Base-by-base conservation (phyloP, 495 filamentous ascomycete genomes). In the Lentithecium fluviatile region DNA sequence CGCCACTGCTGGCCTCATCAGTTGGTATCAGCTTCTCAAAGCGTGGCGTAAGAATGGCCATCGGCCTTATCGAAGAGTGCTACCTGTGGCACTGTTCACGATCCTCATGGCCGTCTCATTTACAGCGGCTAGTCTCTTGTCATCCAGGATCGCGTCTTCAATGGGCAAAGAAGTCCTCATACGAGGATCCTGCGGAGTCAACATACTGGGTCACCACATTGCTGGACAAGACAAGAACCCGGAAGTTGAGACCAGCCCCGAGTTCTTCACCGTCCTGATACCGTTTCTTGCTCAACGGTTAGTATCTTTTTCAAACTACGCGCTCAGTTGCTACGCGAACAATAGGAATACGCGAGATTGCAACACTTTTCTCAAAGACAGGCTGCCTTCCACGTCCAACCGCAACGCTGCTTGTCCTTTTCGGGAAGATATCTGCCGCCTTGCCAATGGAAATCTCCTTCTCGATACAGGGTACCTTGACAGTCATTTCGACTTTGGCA, bases 401-500 rank as follows among this genome's bases (percentile, higher is more conserved):
- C 13, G 6, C 5, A 51, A 37, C 21, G 56, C 56, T 7, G 7
- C 4, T 13, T 62, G 59, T 57, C 59, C 59, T 19, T 62, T 64
- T 34, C 11, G 5, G n/a, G 15, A 6, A 2, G 29, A 45, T 8
- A 34, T 64, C 2, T 64, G 54, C 46, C 34, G 34, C 20, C 8
- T 29, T 10, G 10, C 11, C 4, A 17, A 61, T 55, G 8, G 12
- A 21, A 54, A 36, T 26, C 32, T 58, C 17, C 24, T 10, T 2
- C 7, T 67, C 10, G 60, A 64, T 24, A 51, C 64, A 3, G 64
- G 53, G 6, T 50, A 13, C 11, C 8, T 67, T 6, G 38, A 64
- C 25, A 60, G 20, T 15, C 23, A 67, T 32, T 10, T 17, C 19
- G 25, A 64, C 38, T 25, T 67, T 11, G 64, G 64, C 29, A 32